Base-by-base conservation (phyloP, 2,329 filamentous ascomycete genomes). In the Tolypocladium nubicola region DNA sequence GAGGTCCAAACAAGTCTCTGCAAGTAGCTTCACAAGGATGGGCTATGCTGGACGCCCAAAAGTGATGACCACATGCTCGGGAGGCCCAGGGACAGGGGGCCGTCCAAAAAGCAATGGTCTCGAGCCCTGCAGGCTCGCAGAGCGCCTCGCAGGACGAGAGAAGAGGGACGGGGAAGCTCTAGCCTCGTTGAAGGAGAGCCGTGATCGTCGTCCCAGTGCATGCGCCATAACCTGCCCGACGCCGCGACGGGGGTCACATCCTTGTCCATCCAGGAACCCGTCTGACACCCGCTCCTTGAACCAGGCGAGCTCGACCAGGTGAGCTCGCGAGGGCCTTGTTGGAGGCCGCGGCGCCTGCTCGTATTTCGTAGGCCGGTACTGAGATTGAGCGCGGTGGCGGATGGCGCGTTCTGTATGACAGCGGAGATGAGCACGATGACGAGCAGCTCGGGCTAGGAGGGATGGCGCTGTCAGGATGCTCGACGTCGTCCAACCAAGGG, bases 361-460 rank as follows among this genome's bases (percentile, higher is more conserved):
- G 45, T 30, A 30, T 6, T 30, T 30, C 6, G 47, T 16, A 9
- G 40, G 26, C 39, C 45, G 26, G 39, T 45, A 37, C 53, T 35
- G 40, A 47, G 26, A 38, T 47, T 47, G 53, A 26, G 53, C 35
- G 39, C 35, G 23, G 39, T 23, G 39, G 26, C 30, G 19, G 26
- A 45, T 47, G 55, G 50, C 56, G 50, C 56, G 37, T 55, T 50
- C 43, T 52, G 55, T 50, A 57, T 47, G 33, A 52, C 55, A 30
- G 37, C 53, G 52, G 55, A 57, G 57, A 57, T 58, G 57, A 56
- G 45, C 54, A 40, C 53, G 35, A 59, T 56, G 54, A 57, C 50
- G 50, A 40, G 49, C 45, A 53, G 40, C 39, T 49, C 54, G 50
- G 38, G 53, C 49, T 52, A 45, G 43, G 38, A 56, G 47, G 37